Evolutionary conservation across 2,329 filamentous ascomycete genomes (phyloP).

Genomic region (Knoxdaviesia capensis): DNA sequence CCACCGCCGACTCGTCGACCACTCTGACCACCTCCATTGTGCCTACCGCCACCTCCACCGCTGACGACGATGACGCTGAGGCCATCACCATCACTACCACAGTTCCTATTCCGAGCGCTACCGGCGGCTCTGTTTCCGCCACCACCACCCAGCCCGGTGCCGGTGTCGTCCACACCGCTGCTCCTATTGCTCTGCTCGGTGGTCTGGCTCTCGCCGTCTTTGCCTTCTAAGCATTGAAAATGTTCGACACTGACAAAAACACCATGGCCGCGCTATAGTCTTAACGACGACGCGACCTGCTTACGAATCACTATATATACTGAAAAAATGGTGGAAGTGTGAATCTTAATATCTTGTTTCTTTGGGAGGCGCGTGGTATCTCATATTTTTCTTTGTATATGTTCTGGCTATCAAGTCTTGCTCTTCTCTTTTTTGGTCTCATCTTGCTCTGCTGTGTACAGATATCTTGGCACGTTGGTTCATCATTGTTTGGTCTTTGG

Average conservation of each 20-base stretch:
- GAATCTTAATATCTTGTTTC: too few relatives aligned
- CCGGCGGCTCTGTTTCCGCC: slow-evolving; percentile 6
- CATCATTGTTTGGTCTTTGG: too few relatives aligned
- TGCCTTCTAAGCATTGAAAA: slow-evolving; percentile 2
- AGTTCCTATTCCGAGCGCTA: slow-evolving; percentile 1
- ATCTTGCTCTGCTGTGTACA: too few relatives aligned
- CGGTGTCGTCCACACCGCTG: slow-evolving; percentile 3
- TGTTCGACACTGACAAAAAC: background rate
- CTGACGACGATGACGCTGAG: slow-evolving; percentile 4
- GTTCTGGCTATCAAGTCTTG: background rate
- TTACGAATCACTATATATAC: background rate
- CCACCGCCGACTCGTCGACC: slow-evolving; percentile 8
- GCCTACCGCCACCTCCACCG: slow-evolving; percentile 9
- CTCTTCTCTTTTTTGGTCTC: background rate
- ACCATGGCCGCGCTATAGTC: too few relatives aligned
- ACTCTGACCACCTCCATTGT: slow-evolving; percentile 11
- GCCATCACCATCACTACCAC: slow-evolving; percentile 8
- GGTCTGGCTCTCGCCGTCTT: slow-evolving; percentile 1
- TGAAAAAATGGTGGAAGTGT: background rate
- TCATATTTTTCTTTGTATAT: background rate
- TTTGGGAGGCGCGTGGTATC: too few relatives aligned
- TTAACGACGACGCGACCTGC: background rate
- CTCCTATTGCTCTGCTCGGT: slow-evolving; percentile 4
- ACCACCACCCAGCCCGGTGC: slow-evolving; percentile 5
- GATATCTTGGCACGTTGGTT: too few relatives aligned